Base-by-base conservation (phyloP, 306 rosid species). In the Cucurbita moschata region DNA sequence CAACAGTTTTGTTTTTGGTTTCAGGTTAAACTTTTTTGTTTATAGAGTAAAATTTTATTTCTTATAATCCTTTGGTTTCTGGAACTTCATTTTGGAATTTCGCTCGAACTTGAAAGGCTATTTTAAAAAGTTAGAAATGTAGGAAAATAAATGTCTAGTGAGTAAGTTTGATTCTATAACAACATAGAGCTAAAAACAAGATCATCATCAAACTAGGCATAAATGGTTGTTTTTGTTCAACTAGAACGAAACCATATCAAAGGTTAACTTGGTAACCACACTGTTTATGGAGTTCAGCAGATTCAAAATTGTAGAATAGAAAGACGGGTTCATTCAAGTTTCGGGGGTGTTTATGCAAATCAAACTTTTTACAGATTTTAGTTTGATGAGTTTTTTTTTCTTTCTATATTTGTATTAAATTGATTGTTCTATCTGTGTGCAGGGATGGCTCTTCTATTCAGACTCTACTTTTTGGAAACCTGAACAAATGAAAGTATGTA, bases 371-470 rank as follows among this genome's bases (percentile, higher is more conserved):
- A 21, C 1, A 38, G 38, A 62, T 38, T 15, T 15, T 14, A 14
- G 7, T 62, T 62, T 30, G 43, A 12, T 26, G 66, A 60, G 4
- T 59, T 10, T 60, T 6, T 6, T 18, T 6, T 30, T 30, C 35
- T 14, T 60, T 60, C 3, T 60, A 60, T 35, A 63, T 43, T 40
- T 42, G 35, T 13, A 65, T 76, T 18, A 52, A 50, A 70, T 26
- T 70, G 59, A 49, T 72, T 39, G 9, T 71, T 52, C 68, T 10
- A 72, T 58, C 80, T 74, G 77, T 43, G 53, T 43, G 74, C 88
- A 90, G 98, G 98, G 98, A 64, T 93, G 98, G 98, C 98, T 93
- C 77, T 93, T 93, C 87, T 93, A 85, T 78, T 82, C 97, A 4
- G 97, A 81, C 82, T 86, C 96, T 40, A 71, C 84, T 42, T 93